These are phyloP conservation scores for Trebouxia sp. DNA, from an alignment of 139 green algal species.

Conservation along the genomic window DNA sequence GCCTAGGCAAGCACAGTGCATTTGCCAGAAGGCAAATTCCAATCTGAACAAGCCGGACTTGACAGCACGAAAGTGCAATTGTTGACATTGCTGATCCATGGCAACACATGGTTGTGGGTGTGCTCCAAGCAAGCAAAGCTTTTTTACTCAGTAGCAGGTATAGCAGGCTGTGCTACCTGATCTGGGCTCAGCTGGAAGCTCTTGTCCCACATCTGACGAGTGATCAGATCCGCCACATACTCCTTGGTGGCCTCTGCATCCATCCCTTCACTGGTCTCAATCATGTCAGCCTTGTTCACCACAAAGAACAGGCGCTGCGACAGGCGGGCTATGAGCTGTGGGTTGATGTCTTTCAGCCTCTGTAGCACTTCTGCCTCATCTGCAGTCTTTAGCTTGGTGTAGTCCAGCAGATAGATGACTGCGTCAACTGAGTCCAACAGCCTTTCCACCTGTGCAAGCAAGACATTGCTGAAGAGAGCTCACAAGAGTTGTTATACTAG, in stretches of 20 bases:
- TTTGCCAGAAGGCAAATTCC: too few relatives aligned
- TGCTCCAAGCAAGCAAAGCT: too few relatives aligned
- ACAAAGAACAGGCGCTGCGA: slow-evolving; percentile 49
- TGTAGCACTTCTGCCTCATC: slow-evolving; percentile 68
- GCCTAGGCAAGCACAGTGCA: too few relatives aligned
- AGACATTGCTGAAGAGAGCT: too few relatives aligned
- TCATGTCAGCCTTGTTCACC: slow-evolving; percentile 49
- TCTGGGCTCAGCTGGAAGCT: slow-evolving; percentile 53
- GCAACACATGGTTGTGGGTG: too few relatives aligned
- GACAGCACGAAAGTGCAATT: too few relatives aligned
- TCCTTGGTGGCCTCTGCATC: slow-evolving; percentile 54
- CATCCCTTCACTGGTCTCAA: slow-evolving; percentile 53
- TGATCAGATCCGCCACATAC: slow-evolving; percentile 53
- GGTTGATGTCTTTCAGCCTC: slow-evolving; percentile 67
- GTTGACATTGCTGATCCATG: too few relatives aligned
- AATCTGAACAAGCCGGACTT: too few relatives aligned
- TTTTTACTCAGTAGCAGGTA: not conserved
- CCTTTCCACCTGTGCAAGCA: slow-evolving; percentile 63
- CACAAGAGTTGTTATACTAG: too few relatives aligned
- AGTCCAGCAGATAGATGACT: slow-evolving; percentile 77
- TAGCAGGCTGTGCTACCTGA: slow-evolving; percentile 42
- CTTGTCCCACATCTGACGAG: slow-evolving; percentile 35
- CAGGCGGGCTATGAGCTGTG: slow-evolving; percentile 61
- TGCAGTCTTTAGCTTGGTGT: slow-evolving; percentile 79
- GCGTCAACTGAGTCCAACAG: slow-evolving; percentile 70